Base-by-base conservation (phyloP, 805 yeast species). In the Candida vartiovaarae region DNA sequence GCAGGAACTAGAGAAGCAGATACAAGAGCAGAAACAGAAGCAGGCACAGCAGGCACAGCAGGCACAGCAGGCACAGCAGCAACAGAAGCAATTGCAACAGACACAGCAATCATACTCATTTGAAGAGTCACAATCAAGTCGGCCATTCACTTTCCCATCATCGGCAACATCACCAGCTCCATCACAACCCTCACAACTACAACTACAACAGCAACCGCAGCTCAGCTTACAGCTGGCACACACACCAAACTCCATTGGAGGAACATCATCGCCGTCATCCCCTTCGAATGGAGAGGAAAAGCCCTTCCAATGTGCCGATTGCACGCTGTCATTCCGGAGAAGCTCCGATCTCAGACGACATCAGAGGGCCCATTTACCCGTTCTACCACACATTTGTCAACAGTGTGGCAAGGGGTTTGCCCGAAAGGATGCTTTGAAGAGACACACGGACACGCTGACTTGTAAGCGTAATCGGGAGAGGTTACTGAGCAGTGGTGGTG, bases 331-430 rank as follows among this genome's bases (percentile, higher is more conserved):
- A 32, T 84, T 84, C 60, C 70, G 83, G 42, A 67, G 93, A 33
- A 74, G 84, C 1, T 73, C 82, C 3, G 91, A 83, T 61, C 68
- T 83, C 52, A 80, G 80, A 57, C 70, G 91, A 44, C 93, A 84
- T 56, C 85, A 80, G 53, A 79, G 84, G 56, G 86, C 82, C 36
- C 95, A 84, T 62, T 63, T 82, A 38, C 71, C 79, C 25, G 76
- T 82, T 2, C 75, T 86, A 7, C 90, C 91, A 1, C 82, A 85
- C 56, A 77, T 83, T 38, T 84, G 95, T 62, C 77, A 81, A 5
- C 64, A 70, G 15, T 84, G 95, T 65, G 87, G 86, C 32, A 84
- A 84, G 56, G 90, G 93, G 0, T 84, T 84, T 70, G 91, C 93
- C 2, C 66, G 95, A 39, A 83, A 82, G 54, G 95, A 84, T 63